Conservation (phyloP, 2,329 filamentous ascomycete genomes). For the Trichoderma sp. region DNA sequence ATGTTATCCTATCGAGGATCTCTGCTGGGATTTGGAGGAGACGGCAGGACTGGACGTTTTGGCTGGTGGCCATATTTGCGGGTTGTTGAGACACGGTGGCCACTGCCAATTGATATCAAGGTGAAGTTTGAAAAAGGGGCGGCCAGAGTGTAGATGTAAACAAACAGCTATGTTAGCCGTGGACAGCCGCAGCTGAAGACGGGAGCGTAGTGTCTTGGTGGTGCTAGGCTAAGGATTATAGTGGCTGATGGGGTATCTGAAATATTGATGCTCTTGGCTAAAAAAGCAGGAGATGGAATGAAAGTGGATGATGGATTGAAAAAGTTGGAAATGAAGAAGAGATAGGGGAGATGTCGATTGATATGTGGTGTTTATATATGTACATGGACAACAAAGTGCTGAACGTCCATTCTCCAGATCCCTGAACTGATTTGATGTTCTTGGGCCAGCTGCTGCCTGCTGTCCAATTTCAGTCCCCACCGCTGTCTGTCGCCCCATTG, state of each 20-base stretch:
- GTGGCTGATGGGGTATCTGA: background rate
- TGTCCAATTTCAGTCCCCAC: background rate
- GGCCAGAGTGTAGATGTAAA: background rate
- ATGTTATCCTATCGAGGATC: constrained; percentile 57
- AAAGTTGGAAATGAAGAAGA: background rate
- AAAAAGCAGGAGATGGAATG: background rate
- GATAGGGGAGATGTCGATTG: background rate
- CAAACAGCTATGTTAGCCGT: background rate
- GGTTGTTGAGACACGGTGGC: background rate
- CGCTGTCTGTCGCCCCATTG: background rate
- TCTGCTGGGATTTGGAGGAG: constrained; percentile 55
- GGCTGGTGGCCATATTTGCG: background rate
- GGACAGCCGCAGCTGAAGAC: background rate
- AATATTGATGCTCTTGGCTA: background rate
- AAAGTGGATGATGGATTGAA: background rate
- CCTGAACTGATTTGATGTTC: background rate
- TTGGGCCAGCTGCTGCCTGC: background rate
- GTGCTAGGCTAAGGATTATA: background rate
- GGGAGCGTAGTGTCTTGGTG: background rate
- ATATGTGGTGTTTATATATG: background rate
- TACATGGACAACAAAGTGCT: background rate
- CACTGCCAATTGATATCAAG: background rate
- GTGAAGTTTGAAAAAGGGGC: background rate
- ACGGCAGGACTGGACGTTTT: background rate
- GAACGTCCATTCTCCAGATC: background rate